A percentile compares a stretch with the other conserved stretches of the same genome.
Conservation (phyloP, 1,139 yeast genomes). For the Suzukiozyma palmioleophila region DNA sequence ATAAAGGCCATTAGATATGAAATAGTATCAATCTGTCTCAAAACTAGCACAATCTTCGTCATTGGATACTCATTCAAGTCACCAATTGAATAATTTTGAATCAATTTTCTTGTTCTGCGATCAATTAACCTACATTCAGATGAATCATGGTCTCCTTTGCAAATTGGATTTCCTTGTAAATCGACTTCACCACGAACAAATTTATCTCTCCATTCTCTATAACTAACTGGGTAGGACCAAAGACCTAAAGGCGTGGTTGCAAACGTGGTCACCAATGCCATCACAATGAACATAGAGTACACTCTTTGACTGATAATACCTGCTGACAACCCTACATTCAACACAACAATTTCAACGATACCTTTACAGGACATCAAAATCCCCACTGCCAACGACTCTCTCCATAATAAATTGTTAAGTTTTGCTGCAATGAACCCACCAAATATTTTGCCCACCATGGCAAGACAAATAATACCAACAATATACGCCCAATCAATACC, state of each 20-base stretch:
- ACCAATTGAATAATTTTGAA: slow-evolving; percentile 5
- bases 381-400: slow-evolving; percentile 73
- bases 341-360: slow-evolving; percentile 75
- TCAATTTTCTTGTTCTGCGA: slow-evolving; percentile 5
- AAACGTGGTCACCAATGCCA: slow-evolving; percentile 75
- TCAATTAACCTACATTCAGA: slow-evolving; percentile 5
- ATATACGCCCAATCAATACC: slow-evolving; percentile 79
- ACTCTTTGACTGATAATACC: slow-evolving; percentile 59
- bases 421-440: slow-evolving; percentile 68
- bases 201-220: slow-evolving; percentile 48
- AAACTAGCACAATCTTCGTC: slow-evolving; percentile 23
- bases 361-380: slow-evolving; percentile 88
- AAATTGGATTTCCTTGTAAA: slow-evolving; percentile 30
- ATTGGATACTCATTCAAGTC: slow-evolving; percentile 11
- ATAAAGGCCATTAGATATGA: slow-evolving; percentile 30
- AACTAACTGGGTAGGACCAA: slow-evolving; percentile 53
- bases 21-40: slow-evolving; percentile 29
- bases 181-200: slow-evolving; percentile 37
- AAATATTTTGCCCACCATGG: slow-evolving; percentile 58
- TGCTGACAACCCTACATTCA: slow-evolving; percentile 69
- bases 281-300: slow-evolving; percentile 75
- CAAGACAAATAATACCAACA: slow-evolving; percentile 59
- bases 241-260: slow-evolving; percentile 70
- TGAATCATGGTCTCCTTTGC: slow-evolving; percentile 2
- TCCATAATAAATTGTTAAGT: slow-evolving; percentile 57